Evolutionary conservation across 371 early-diverging fungal genomes (phyloP).

Genomic region (Thermomucor indicae-seudaticae): DNA sequence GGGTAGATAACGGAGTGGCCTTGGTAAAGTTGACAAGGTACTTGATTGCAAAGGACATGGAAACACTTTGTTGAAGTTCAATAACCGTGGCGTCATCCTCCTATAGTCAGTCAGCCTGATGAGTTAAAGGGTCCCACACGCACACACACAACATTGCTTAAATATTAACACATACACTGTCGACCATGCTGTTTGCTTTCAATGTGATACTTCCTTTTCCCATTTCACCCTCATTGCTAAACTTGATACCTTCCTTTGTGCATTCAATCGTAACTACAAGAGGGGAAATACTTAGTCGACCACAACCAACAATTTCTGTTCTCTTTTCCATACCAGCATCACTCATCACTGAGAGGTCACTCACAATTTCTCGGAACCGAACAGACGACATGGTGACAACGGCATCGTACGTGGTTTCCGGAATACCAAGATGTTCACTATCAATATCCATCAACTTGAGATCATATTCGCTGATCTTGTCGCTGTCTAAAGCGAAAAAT

Average conservation of each 20-base stretch:
- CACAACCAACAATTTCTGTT: not conserved
- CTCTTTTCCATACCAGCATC: conserved; percentile 66
- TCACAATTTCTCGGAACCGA: conserved; percentile 92
- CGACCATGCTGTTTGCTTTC: conserved; percentile 74
- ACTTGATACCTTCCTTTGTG: conserved; percentile 91
- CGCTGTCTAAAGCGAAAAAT: conserved; percentile 55
- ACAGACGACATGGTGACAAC: conserved; percentile 83
- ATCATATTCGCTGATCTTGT: conserved; percentile 89
- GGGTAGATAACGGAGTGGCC: conserved; percentile 82
- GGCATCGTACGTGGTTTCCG: conserved; percentile 91
- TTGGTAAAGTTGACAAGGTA: conserved; percentile 94
- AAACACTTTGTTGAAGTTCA: conserved; percentile 75
- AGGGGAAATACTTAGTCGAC: too few relatives aligned
- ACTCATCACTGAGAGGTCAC: conserved; percentile 82
- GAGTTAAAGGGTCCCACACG: not conserved
- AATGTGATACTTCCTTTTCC: conserved; percentile 84
- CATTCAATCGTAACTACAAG: conserved; percentile 77
- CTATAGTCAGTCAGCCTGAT: conserved; percentile 14
- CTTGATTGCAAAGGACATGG: conserved; percentile 89
- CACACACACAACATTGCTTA: not conserved
- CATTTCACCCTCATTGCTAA: conserved; percentile 86
- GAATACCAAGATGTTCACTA: conserved; percentile 94
- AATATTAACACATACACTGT: conserved; percentile 47
- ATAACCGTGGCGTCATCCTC: conserved; percentile 75
- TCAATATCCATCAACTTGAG: conserved; percentile 98